Percentiles rank a stretch among this genome's conserved stretches.
Evolutionary conservation across 1,284 basidiomycete species (phyloP).

Genomic region (Ganoderma resinaceum): DNA sequence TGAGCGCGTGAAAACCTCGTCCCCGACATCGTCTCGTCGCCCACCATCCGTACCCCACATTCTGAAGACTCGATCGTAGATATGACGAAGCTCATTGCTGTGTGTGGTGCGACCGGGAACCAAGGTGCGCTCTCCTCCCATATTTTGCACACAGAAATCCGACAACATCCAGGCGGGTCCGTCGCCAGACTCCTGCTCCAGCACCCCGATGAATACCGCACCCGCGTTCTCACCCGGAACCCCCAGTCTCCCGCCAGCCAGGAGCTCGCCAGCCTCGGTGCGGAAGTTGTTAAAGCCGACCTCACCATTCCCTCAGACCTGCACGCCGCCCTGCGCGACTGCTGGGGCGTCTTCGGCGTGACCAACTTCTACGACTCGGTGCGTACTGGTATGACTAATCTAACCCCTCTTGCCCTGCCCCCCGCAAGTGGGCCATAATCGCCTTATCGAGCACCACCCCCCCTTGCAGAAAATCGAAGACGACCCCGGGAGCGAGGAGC

Average conservation of each 20-base stretch:
- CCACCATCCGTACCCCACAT: not conserved
- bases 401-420: not conserved
- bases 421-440: not conserved
- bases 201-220: constrained; percentile 27
- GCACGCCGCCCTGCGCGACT: constrained; percentile 26
- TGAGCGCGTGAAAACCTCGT: not conserved
- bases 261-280: constrained; percentile 28
- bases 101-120: constrained; percentile 35
- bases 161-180: constrained; percentile 27
- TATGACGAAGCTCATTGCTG: constrained; percentile 32
- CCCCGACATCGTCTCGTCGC: not conserved
- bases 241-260: constrained; percentile 26
- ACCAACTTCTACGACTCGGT: constrained; percentile 38
- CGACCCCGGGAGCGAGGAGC: constrained; percentile 35
- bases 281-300: constrained; percentile 32
- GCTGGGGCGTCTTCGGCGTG: constrained; percentile 38
- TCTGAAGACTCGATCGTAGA: not conserved
- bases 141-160: too few species aligned
- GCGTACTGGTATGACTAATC: not conserved
- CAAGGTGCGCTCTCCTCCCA: constrained; percentile 22
- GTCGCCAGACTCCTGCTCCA: constrained; percentile 31
- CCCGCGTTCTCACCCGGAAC: constrained; percentile 32
- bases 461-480: constrained; percentile 32
- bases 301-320: constrained; percentile 29
- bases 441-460: not conserved